These are phyloP conservation scores for Pestalotiopsis fici DNA, from an alignment of 2,329 filamentous ascomycete genomes.

Conservation along the genomic window DNA sequence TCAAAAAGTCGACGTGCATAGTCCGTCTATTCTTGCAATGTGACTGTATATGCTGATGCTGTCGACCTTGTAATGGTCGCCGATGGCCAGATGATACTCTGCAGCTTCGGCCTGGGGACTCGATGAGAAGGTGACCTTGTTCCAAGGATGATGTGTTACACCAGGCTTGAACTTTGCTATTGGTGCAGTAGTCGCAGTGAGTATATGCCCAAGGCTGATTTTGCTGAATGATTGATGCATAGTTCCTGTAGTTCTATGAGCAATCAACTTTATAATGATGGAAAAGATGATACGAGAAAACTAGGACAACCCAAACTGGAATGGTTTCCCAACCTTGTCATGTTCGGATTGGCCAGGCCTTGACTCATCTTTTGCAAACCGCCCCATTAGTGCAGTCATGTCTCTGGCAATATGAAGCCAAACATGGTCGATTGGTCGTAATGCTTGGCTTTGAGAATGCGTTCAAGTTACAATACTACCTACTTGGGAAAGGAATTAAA, in stretches of 20 bases:
- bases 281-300: neutral
- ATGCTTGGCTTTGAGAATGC: no score
- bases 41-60: no score
- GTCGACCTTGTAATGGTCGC: no score
- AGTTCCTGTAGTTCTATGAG: neutral
- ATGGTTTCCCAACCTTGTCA: neutral
- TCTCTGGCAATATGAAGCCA: neutral
- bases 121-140: no score
- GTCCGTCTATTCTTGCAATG: no score
- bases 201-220: neutral
- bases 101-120: no score
- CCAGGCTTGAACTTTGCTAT: neutral
- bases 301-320: neutral
- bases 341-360: neutral
- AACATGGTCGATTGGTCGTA: neutral
- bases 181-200: neutral
- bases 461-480: no score
- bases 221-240: neutral
- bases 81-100: no score
- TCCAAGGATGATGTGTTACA: neutral
- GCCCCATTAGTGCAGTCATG: neutral
- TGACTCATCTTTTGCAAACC: neutral
- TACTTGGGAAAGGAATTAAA: no score
- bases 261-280: neutral
- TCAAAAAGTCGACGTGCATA: neutral